These are phyloP conservation scores for Salix viminalis DNA, from an alignment of 345 rosid species.

Conservation along the genomic window DNA sequence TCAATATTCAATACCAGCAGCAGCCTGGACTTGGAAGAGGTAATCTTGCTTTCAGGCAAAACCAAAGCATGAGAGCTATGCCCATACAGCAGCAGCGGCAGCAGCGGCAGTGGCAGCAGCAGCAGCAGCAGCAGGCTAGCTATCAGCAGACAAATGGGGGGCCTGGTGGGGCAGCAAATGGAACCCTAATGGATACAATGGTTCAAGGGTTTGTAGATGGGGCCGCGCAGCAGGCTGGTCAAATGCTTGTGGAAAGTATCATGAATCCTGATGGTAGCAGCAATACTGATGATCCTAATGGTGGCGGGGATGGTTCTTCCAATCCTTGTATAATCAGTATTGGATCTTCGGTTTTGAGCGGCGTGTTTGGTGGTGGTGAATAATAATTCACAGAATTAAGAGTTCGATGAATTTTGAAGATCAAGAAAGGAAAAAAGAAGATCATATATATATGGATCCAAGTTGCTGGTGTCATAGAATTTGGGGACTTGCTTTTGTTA, in stretches of 20 bases:
- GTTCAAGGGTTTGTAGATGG: slow-evolving; percentile 22
- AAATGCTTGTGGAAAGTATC: slow-evolving; percentile 14
- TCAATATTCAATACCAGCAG: slow-evolving; percentile 5
- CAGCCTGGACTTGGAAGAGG: neutral
- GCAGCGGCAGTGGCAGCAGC: no score
- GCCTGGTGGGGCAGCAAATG: slow-evolving; percentile 6
- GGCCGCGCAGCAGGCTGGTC: slow-evolving; percentile 29
- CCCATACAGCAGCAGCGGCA: neutral
- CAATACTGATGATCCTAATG: neutral
- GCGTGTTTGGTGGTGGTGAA: neutral
- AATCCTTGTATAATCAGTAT: neutral
- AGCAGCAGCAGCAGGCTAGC: neutral
- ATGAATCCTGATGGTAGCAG: slow-evolving; percentile 6
- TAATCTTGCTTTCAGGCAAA: neutral
- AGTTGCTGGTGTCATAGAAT: no score
- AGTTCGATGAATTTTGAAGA: neutral
- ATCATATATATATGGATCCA: no score
- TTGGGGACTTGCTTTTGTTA: no score
- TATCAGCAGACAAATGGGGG: neutral
- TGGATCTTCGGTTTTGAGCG: neutral
- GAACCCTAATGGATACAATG: neutral
- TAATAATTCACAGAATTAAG: neutral
- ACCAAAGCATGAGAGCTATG: slow-evolving; percentile 5
- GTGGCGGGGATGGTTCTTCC: neutral
- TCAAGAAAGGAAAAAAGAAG: neutral